phyloP scores from a whole-genome alignment of 2,329 filamentous ascomycete genomes.

The Leptodontidium sp. region DNA sequence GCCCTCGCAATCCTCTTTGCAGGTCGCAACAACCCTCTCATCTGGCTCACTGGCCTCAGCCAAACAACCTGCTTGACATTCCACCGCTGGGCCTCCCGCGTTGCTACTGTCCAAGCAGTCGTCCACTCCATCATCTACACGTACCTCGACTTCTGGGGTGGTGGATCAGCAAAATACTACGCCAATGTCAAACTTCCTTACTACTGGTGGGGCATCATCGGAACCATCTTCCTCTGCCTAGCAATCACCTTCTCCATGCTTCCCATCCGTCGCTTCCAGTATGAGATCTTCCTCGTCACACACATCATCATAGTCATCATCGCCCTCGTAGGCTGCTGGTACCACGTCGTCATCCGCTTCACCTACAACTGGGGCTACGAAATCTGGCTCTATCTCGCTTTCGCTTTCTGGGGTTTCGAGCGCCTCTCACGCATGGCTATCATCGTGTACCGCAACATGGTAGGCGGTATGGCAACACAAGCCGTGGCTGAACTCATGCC shows the following conservation, averaged over 20 bases:
- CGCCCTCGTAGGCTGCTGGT: slow-evolving; percentile 34
- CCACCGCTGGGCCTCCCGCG: slow-evolving; percentile 58
- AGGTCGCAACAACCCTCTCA: slow-evolving; percentile 35
- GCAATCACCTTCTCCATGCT: slow-evolving; percentile 44
- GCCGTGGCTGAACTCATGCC: slow-evolving; percentile 15
- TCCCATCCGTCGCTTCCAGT: slow-evolving; percentile 48
- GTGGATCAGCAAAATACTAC: slow-evolving; percentile 43
- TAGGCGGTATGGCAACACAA: not conserved
- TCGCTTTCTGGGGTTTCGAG: slow-evolving; percentile 57
- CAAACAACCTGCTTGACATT: slow-evolving; percentile 58
- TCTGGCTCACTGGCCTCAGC: slow-evolving; percentile 49
- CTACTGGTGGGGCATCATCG: slow-evolving; percentile 56
- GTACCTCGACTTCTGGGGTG: slow-evolving; percentile 33
- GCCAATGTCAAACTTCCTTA: slow-evolving; percentile 45
- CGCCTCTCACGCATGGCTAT: slow-evolving; percentile 17
- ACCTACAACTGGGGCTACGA: slow-evolving; percentile 49
- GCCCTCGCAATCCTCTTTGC: slow-evolving; percentile 36
- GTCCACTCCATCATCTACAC: slow-evolving; percentile 57
- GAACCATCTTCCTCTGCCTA: slow-evolving; percentile 39
- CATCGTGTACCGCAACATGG: slow-evolving; percentile 14
- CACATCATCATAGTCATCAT: slow-evolving; percentile 35
- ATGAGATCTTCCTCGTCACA: slow-evolving; percentile 35
- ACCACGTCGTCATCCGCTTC: slow-evolving; percentile 49
- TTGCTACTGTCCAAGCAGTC: slow-evolving; percentile 55
- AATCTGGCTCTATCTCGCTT: slow-evolving; percentile 50